These are phyloP conservation scores for Sedum album DNA, from an alignment of 164 flowering plant species.

Conservation along the genomic window DNA sequence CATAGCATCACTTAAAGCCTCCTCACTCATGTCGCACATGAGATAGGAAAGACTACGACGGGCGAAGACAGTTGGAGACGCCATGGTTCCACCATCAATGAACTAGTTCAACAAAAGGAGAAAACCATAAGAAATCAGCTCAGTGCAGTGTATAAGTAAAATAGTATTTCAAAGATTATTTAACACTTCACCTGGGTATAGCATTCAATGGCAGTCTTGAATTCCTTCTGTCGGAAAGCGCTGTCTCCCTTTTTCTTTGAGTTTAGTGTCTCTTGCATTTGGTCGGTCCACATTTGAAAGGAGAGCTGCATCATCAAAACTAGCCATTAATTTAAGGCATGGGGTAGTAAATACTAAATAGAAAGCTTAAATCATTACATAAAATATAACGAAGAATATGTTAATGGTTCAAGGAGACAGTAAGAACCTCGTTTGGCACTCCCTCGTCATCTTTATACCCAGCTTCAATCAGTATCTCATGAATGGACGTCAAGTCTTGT, in stretches of 20 bases:
- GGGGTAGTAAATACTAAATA: too few species aligned
- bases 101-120: background rate
- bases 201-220: constrained; percentile 8
- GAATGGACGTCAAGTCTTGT: constrained; percentile 5
- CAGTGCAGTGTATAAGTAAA: background rate
- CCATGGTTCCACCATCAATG: constrained; percentile 6
- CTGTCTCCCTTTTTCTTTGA: constrained; percentile 6
- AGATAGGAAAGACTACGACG: constrained; percentile 3
- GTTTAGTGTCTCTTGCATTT: constrained; percentile 2
- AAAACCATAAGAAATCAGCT: background rate
- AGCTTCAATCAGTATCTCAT: constrained; percentile 2
- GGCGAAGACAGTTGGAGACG: constrained; percentile 5
- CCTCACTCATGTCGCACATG: constrained; percentile 4
- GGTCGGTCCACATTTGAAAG: constrained; percentile 7
- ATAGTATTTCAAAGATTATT: too few species aligned
- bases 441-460: constrained; percentile 4
- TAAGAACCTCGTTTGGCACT: background rate
- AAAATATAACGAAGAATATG: background rate
- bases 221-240: constrained; percentile 4
- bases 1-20: constrained; percentile 1
- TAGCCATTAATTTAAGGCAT: background rate
- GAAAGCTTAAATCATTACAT: background rate
- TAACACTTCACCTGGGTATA: background rate
- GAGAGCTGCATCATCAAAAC: background rate
- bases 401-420: background rate